phyloP scores from a whole-genome alignment of 2,329 filamentous ascomycete species.

The Pseudogymnoascus pannorum region DNA sequence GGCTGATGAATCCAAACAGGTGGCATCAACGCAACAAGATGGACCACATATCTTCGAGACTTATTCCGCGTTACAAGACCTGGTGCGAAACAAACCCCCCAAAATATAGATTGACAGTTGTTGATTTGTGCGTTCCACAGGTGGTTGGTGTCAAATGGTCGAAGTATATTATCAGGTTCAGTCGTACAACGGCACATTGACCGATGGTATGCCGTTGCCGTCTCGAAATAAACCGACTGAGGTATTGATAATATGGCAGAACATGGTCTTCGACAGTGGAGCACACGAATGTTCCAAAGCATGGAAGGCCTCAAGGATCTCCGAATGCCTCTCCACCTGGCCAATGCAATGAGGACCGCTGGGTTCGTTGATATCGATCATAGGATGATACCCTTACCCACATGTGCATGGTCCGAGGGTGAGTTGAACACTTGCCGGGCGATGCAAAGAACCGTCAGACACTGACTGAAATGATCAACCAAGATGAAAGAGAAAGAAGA shows the following conservation, averaged over 20 bases:
- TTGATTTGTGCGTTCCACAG: background rate
- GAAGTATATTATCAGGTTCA: slow-evolving; percentile 82
- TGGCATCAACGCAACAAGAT: slow-evolving; percentile 65
- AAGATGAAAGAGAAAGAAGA: slow-evolving; percentile 44
- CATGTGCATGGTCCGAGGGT: slow-evolving; percentile 65
- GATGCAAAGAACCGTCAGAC: background rate
- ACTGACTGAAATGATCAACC: slow-evolving; percentile 4
- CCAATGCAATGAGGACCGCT: slow-evolving; percentile 30
- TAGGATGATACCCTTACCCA: slow-evolving; percentile 57
- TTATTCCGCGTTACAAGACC: slow-evolving; percentile 64
- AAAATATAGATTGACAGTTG: background rate
- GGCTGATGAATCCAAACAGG: slow-evolving; percentile 29
- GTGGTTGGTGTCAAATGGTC: slow-evolving; percentile 83
- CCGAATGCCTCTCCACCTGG: slow-evolving; percentile 52
- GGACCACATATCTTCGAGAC: slow-evolving; percentile 69
- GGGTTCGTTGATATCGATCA: slow-evolving; percentile 64
- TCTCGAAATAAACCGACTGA: slow-evolving; percentile 14
- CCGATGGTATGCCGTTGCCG: slow-evolving; percentile 41
- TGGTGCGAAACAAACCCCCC: slow-evolving; percentile 24
- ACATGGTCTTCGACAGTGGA: slow-evolving; percentile 63
- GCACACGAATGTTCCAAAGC: slow-evolving; percentile 53
- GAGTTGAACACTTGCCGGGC: slow-evolving; percentile 23
- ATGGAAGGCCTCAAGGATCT: slow-evolving; percentile 60
- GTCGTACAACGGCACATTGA: slow-evolving; percentile 75
- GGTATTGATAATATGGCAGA: slow-evolving; percentile 31